These are phyloP conservation scores for Plectosphaerella sp. DNA, from an alignment of 2,329 filamentous ascomycete genomes.

Conservation along the genomic window DNA sequence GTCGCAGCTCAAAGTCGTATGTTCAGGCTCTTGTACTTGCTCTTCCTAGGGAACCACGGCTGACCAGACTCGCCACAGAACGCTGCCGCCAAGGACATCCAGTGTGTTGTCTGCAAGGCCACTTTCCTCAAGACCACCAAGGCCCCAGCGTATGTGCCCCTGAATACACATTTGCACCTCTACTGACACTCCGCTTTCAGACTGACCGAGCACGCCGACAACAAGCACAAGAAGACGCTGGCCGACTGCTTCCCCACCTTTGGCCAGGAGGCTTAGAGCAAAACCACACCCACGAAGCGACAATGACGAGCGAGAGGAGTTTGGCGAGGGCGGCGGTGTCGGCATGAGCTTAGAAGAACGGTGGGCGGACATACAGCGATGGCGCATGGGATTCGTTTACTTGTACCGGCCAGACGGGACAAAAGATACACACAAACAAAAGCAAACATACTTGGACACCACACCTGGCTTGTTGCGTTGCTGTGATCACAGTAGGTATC, in stretches of 20 bases:
- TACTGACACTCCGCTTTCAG: slow-evolving; percentile 26
- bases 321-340: neutral
- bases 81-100: slow-evolving; percentile 68
- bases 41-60: neutral
- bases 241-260: slow-evolving; percentile 65
- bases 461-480: neutral
- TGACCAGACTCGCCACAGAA: slow-evolving; percentile 45
- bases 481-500: too few species aligned
- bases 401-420: neutral
- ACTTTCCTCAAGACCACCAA: slow-evolving; percentile 77
- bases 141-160: slow-evolving; percentile 57
- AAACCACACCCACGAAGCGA: neutral
- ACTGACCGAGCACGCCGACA: slow-evolving; percentile 66
- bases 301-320: neutral
- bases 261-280: slow-evolving; percentile 11
- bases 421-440: neutral
- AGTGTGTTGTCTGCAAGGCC: slow-evolving; percentile 72
- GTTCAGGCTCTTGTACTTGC: slow-evolving; percentile 21
- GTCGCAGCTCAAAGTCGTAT: slow-evolving; percentile 65
- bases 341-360: neutral
- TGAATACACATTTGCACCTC: neutral
- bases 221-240: slow-evolving; percentile 73
- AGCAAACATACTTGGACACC: neutral
- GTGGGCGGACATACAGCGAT: slow-evolving; percentile 2
- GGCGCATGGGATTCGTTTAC: slow-evolving; percentile 4